Conservation (phyloP, 768 basidiomycete genomes). For the Tulasnella sp. region DNA sequence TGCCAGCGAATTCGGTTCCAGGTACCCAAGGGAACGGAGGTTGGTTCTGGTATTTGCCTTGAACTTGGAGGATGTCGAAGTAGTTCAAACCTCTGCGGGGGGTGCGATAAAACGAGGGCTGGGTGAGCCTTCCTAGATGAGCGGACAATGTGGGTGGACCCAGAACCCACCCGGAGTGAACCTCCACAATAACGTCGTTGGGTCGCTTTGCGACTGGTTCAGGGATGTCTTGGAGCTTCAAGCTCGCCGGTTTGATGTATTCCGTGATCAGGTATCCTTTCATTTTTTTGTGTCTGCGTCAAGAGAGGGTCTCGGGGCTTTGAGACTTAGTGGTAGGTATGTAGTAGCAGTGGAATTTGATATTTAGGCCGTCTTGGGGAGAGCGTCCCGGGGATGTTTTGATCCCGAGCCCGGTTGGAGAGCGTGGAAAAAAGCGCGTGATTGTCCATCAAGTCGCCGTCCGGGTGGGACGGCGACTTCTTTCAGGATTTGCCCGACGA, state of each 20-base stretch:
- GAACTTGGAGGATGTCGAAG: slow-evolving; percentile 78
- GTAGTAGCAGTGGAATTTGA: no score
- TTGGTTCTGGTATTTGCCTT: slow-evolving; percentile 54
- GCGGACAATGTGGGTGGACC: background rate
- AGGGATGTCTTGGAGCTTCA: slow-evolving; percentile 55
- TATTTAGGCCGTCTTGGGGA: no score
- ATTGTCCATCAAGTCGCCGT: no score
- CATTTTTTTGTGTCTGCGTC: slow-evolving; percentile 46
- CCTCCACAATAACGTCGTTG: slow-evolving; percentile 66
- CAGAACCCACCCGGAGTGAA: slow-evolving; percentile 54
- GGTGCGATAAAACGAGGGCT: background rate
- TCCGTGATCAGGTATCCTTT: slow-evolving; percentile 71
- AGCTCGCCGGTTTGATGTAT: slow-evolving; percentile 63
- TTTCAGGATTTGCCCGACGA: no score
- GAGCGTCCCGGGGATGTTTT: no score
- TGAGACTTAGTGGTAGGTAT: background rate
- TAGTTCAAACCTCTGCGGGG: slow-evolving; percentile 58
- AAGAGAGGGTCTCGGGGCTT: background rate
- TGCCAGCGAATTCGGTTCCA: slow-evolving; percentile 85
- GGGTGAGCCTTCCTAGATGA: background rate
- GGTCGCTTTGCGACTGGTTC: slow-evolving; percentile 49
- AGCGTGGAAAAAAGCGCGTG: no score
- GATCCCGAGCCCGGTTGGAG: no score
- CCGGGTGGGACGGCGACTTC: no score
- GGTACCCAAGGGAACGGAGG: slow-evolving; percentile 57